Evolutionary conservation across 1,284 basidiomycete species (phyloP), one percentile per base, ranked within the genome.

Genomic region (Gymnopus androsaceus): DNA sequence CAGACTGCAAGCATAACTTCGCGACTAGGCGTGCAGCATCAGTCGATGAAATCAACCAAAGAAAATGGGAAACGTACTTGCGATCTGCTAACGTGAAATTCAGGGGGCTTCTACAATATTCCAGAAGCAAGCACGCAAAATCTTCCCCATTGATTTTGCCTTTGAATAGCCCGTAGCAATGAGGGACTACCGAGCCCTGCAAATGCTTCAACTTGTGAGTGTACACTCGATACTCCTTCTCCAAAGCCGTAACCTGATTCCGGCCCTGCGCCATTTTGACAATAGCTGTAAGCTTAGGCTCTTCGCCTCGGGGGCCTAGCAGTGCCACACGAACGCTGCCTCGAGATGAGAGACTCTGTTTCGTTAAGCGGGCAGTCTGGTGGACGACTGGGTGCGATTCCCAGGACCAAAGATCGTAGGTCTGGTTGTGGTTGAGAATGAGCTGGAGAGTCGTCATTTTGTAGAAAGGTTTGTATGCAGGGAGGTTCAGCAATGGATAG

Each of bases 71-170:
- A 19, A 64, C 66, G 14, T 56, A 73, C 69, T 62, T 62, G 23
- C 56, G 59, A 67, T 64, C 14, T 61, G 49, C 33, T 49, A 51
- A 54, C 50, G 45, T 56, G 54, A 23, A 51, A 57, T 15, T 48
- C 51, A 48, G 23, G 45, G 57, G 38, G n/a, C 64, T 61, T 25
- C 56, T 54, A 56, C 71, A 75, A 62, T 73, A 69, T 58, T 78
- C 76, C 37, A 78, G 58, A 23, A 79, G 56, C 49, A 75, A 62
- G 56, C 72, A 73, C 2, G 64, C 72, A 9, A 67, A 41, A 5
- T 63, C 61, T 14, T 50, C 45, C 2, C 63, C 63, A 19, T 55
- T 15, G 6, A 65, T 59, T n/a, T 64, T 59, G 1, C 68, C 65
- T 25, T 65, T 62, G 56, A 67, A 74, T 9, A 70, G 68, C 2